These are phyloP conservation scores for Gossypium aridum DNA, from an alignment of 441 rosid genomes.

Conservation along the genomic window DNA sequence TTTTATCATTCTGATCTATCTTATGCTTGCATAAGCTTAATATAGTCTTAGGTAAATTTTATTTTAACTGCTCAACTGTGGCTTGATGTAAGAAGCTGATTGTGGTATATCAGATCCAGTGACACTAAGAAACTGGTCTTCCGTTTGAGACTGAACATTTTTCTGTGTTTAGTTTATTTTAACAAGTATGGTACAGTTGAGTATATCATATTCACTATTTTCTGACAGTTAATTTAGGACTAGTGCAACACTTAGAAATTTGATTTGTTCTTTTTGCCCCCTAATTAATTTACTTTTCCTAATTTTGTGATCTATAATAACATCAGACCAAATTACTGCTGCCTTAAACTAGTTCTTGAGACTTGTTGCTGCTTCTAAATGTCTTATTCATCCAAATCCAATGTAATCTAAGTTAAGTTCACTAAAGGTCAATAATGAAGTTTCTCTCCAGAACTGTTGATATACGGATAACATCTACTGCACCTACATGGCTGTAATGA, in stretches of 20 bases:
- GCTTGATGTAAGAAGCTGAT: conserved; percentile 3
- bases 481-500: background rate
- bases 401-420: background rate
- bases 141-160: background rate
- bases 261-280: background rate
- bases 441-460: background rate
- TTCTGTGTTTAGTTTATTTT: background rate
- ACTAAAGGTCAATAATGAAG: background rate
- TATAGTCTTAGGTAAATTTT: background rate
- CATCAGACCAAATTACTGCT: background rate
- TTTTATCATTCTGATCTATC: background rate
- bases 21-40: background rate
- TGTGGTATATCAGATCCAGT: background rate
- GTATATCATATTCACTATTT: background rate
- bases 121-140: background rate
- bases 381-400: background rate
- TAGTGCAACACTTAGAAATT: background rate
- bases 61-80: background rate
- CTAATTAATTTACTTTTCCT: background rate
- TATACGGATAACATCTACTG: background rate
- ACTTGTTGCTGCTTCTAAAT: background rate
- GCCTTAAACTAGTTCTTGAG: conserved; percentile 6
- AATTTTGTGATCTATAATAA: conserved; percentile 4
- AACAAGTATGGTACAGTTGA: background rate
- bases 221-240: background rate